Evolutionary conservation across 257 asterid species (phyloP), one percentile per base, ranked within the genome.

Genomic region (Orobanche coerulescens): DNA sequence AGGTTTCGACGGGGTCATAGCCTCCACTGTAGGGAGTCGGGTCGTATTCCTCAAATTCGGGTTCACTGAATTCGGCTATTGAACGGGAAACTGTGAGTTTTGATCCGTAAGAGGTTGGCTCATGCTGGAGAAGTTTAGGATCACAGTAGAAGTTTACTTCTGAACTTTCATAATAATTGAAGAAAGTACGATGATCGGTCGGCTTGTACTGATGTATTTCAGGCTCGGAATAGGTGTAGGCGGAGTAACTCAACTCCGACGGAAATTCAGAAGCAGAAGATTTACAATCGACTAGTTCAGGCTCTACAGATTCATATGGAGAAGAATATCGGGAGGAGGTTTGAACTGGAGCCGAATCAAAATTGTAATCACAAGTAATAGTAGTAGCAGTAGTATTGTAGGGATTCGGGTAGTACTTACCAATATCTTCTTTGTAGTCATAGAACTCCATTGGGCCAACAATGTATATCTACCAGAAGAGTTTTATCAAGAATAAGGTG

Each of bases 21-120:
- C 98, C 98, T 6, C 96, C 96, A 2, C 37, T 77, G 15, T 88
- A 91, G 20, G 98, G 96, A 8, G 95, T 82, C 4, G 82, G 79
- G 64, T 88, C 93, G 26, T 80, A 83, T 14, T 85, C 95, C 5
- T 77, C 82, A 60, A 79, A 85, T 23, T 68, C 80, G 0, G 81
- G 69, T 10, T 61, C 82, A 20, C 58, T 68, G 46, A 72, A 68
- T 55, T 78, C 76, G 19, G 30, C 56, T 8, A n/a, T 57, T 1
- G 85, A 72, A 49, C 80, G 61, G 6, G 85, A 70, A 30, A 79
- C 10, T 11, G 34, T 37, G 40, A 69, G 72, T 19, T 51, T 71
- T n/a, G n/a, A n/a, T n/a, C 13, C 50, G 50, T 43, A 61, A 51
- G 71, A 57, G 30, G 10, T 26, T 19, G 81, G 26, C 2, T 77